phyloP scores from a whole-genome alignment of 305 asterid species.

The Stenogyne calaminthoides region DNA sequence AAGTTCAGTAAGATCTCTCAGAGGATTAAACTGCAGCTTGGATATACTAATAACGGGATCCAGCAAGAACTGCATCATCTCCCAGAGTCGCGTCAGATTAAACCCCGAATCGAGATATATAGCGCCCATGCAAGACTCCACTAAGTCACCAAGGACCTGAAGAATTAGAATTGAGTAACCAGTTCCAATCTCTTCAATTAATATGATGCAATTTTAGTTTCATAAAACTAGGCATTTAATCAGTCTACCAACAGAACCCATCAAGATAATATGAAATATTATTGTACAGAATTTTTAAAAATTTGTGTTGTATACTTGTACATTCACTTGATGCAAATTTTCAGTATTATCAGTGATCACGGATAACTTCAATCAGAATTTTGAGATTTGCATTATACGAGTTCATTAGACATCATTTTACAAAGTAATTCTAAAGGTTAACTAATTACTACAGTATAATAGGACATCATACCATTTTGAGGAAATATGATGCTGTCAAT shows the following conservation, averaged over 20 bases:
- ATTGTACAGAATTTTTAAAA: neutral
- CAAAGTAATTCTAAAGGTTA: conserved; percentile 6
- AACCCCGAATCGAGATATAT: conserved; percentile 81
- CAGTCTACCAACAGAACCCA: conserved; percentile 9
- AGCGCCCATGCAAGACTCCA: conserved; percentile 94
- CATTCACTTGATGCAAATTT: neutral
- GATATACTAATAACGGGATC: conserved; percentile 65
- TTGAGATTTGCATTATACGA: neutral
- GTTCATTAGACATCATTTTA: neutral
- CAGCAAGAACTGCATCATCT: conserved; percentile 63
- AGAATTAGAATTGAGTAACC: conserved; percentile 34
- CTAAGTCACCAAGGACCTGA: conserved; percentile 95
- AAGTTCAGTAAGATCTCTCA: conserved; percentile 78
- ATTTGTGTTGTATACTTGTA: neutral
- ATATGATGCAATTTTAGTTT: neutral
- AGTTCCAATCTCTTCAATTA: conserved; percentile 34
- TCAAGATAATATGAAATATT: neutral
- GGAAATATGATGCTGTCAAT: neutral
- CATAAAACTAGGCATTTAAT: conserved; percentile 18
- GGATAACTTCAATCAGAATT: conserved; percentile 6
- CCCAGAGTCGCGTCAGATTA: conserved; percentile 71
- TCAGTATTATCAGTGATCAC: neutral
- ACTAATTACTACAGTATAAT: neutral
- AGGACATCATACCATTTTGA: neutral
- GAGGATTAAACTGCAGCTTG: conserved; percentile 67